These are phyloP conservation scores for Petunia secreta DNA, from an alignment of 257 asterid genomes.

Conservation along the genomic window DNA sequence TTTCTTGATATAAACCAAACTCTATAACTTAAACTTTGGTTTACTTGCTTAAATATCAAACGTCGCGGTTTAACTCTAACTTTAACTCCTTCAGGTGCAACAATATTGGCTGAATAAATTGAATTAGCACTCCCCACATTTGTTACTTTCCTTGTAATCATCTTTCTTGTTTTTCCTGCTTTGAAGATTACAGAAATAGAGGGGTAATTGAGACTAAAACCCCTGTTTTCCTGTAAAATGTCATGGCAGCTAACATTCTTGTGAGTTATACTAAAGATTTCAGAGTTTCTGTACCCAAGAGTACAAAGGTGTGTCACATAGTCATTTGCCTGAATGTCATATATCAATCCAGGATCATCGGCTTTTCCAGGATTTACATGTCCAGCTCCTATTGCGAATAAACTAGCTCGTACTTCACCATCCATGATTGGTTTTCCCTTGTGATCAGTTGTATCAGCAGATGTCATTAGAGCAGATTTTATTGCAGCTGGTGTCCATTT, in stretches of 20 bases:
- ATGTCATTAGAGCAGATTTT: conserved; percentile 30
- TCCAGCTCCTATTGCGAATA: conserved; percentile 87
- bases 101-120: conserved; percentile 41
- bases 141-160: conserved; percentile 58
- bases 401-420: conserved; percentile 67
- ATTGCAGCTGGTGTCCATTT: conserved; percentile 35
- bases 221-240: conserved; percentile 52
- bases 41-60: conserved; percentile 50
- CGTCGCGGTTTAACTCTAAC: conserved; percentile 70
- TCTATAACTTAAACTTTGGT: conserved; percentile 70
- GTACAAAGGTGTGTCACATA: conserved; percentile 76
- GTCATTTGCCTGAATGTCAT: conserved; percentile 66
- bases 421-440: conserved; percentile 80
- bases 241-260: conserved; percentile 77
- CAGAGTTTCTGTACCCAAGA: conserved; percentile 61
- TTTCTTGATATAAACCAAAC: conserved; percentile 66
- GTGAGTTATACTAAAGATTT: conserved; percentile 78
- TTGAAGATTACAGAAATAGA: conserved; percentile 68
- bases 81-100: conserved; percentile 78
- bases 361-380: conserved; percentile 86
- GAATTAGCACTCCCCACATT: conserved; percentile 65
- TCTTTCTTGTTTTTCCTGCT: conserved; percentile 56
- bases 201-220: conserved; percentile 90
- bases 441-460: conserved; percentile 60
- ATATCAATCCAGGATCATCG: conserved; percentile 75